Base-by-base conservation (phyloP, 2,329 filamentous ascomycete species). In the Albophoma yamanashiensis region DNA sequence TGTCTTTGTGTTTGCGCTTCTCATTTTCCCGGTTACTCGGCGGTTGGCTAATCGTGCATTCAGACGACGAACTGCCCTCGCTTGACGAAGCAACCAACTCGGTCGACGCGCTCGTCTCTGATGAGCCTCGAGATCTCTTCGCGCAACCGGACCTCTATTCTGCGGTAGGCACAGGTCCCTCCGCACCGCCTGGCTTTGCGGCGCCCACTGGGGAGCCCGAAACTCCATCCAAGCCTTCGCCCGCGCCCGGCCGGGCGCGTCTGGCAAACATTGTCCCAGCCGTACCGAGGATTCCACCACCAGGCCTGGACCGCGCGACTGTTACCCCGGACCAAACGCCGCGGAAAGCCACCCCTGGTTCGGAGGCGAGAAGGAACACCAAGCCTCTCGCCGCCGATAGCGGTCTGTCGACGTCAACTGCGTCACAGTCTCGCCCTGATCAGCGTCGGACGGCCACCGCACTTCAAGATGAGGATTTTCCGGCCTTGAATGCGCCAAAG, bases 81-180 rank as follows among this genome's bases (percentile, higher is more conserved):
- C 75, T 87, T 55, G 84, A 86, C 62, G 85, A 87, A 64, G 85
- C 81, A 15, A 80, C 78, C 3, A 78, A 78, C 52, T 86, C 82
- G n/a, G 83, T 90, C 47, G 87, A 89, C 69, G 85, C 85, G 4
- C 74, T 90, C 4, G 87, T 90, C 15, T 83, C 85, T 27, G 87
- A 90, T 67, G 75, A 82, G n/a, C 61, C 65, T 12, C 66, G 64
- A 36, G 63, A 62, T 27, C 56, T 62, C 11, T 60, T 64, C 57
- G 36, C 62, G 58, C 58, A 43, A 63, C 61, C 36, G 11, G 39
- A 34, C 6, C 34, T 34, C 20, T 52, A 31, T 34, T 47, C 52
- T 6, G 57, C 58, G 1, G 47, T 62, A 50, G 63, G 64, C 20
- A 62, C 59, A 25, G 62, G 62, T 12, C 67, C 61, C n/a, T 62